phyloP scores from a whole-genome alignment of 129 eudicot species.

The Artemisia argyi region DNA sequence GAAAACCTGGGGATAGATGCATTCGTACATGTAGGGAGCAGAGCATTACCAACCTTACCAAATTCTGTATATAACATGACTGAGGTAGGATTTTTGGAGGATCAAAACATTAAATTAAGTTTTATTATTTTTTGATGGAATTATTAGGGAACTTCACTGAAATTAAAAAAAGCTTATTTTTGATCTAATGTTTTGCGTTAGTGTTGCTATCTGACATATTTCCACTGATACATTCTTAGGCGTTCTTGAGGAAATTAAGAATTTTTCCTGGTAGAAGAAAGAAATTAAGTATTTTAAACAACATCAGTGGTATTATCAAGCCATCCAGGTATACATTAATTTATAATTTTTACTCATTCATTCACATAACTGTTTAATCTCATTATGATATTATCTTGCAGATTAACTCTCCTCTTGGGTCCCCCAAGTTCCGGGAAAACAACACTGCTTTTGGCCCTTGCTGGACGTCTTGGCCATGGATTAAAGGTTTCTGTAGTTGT shows the following conservation, averaged over 20 bases:
- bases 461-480: conserved; percentile 67
- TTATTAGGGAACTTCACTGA: not conserved
- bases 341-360: conserved; percentile 1
- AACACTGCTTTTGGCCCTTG: conserved; percentile 88
- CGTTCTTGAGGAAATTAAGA: conserved; percentile 62
- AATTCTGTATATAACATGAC: conserved; percentile 77
- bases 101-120: not conserved
- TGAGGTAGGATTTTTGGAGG: conserved; percentile 51
- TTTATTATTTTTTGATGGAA: not conserved
- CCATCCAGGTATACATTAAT: conserved; percentile 69
- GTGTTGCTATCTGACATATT: conserved; percentile 21
- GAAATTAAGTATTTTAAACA: conserved; percentile 56
- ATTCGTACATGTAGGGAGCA: conserved; percentile 80
- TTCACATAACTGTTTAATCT: not conserved
- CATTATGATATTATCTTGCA: conserved; percentile 29
- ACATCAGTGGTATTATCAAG: conserved; percentile 67
- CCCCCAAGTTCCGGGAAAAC: conserved; percentile 99
- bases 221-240: conserved; percentile 36
- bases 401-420: conserved; percentile 89
- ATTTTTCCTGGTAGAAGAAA: conserved; percentile 63
- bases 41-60: conserved; percentile 94
- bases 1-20: conserved; percentile 76
- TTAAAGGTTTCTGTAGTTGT: conserved; percentile 47
- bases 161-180: conserved; percentile 1
- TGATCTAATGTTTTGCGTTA: not conserved